Conservation (phyloP, 1,284 basidiomycete species). For the Gomphus sp. region DNA sequence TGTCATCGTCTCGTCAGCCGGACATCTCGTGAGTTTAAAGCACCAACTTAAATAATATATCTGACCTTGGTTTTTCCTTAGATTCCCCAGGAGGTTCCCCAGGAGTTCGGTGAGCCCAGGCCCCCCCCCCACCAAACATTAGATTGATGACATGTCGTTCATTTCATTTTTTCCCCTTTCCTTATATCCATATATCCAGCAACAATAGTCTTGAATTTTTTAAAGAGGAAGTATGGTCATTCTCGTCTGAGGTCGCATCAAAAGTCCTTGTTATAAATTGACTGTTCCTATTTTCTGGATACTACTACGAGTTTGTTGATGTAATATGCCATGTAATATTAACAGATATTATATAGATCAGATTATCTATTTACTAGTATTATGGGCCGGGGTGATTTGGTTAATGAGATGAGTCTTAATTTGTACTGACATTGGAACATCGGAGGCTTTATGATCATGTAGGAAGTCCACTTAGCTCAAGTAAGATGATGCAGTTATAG, state of each 20-base stretch:
- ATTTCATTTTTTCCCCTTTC: neutral
- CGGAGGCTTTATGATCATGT: no score
- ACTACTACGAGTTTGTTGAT: no score
- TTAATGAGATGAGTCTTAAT: neutral
- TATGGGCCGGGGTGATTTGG: neutral
- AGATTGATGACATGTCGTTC: no score
- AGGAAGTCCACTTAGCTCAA: no score
- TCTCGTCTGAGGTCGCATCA: neutral
- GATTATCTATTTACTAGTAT: no score
- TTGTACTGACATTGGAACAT: neutral
- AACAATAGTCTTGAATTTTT: neutral
- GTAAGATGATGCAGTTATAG: no score
- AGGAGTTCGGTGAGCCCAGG: constrained; percentile 19
- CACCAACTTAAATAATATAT: neutral
- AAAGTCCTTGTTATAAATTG: neutral
- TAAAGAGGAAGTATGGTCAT: neutral
- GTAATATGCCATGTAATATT: no score
- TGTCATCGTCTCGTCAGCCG: constrained; percentile 39
- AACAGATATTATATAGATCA: no score
- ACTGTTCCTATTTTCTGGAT: no score
- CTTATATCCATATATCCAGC: neutral
- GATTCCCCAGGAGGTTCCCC: constrained; percentile 21
- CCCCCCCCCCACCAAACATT: neutral
- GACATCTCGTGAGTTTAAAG: constrained; percentile 44
- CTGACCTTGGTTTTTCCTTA: constrained; percentile 6